Percentiles rank a stretch among this genome's conserved stretches.
These are phyloP conservation scores for Fraxinus anomala DNA, from an alignment of 257 asterid genomes.

Conservation along the genomic window DNA sequence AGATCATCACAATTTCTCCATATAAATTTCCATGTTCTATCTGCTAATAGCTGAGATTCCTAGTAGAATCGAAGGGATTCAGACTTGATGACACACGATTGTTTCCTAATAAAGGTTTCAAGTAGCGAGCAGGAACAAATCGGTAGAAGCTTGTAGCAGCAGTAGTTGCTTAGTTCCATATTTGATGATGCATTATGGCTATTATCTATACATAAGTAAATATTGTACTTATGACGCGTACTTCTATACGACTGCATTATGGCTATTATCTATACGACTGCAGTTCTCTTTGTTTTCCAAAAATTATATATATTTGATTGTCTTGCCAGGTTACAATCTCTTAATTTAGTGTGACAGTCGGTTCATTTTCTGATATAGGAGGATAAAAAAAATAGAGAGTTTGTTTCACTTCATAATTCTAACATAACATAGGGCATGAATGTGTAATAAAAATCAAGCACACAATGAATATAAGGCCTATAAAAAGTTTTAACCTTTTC, in stretches of 20 bases:
- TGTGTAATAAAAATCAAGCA: background rate
- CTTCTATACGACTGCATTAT: background rate
- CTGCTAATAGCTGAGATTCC: conserved; percentile 61
- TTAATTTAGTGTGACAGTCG: background rate
- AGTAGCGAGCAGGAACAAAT: conserved; percentile 56
- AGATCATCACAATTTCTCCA: too few species aligned
- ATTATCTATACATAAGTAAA: background rate
- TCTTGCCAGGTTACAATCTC: background rate
- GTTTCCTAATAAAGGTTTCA: conserved; percentile 51
- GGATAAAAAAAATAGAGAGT: background rate
- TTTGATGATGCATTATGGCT: background rate
- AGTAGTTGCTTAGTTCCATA: conserved; percentile 10
- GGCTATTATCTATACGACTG: background rate
- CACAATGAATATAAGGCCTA: too few species aligned
- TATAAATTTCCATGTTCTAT: background rate
- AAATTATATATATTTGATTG: background rate
- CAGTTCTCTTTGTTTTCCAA: background rate
- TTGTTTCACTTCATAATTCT: too few species aligned
- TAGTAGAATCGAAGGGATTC: conserved; percentile 68
- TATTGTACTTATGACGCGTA: background rate
- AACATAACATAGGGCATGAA: too few species aligned
- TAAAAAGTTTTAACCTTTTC: too few species aligned
- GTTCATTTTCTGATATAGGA: background rate
- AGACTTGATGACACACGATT: conserved; percentile 56
- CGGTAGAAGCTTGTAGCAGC: background rate